Base-by-base conservation (phyloP, 2,329 filamentous ascomycete genomes). In the Madurella mycetomatis region DNA sequence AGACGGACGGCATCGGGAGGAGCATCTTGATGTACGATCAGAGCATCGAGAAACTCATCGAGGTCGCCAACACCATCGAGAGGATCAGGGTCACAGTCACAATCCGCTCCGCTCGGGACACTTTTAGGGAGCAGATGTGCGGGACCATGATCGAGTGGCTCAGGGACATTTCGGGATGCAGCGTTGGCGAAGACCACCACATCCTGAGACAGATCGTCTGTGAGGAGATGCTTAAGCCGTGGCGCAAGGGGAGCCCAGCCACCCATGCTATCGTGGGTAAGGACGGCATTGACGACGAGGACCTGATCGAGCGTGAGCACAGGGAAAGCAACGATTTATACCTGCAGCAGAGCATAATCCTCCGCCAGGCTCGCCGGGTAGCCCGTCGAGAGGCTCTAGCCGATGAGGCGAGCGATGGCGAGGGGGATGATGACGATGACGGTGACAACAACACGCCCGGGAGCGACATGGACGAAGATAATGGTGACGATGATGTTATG, bases 111-210 rank as follows among this genome's bases (percentile, higher is more conserved):
- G 85, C 94, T 5, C 83, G 95, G 63, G 94, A 99, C 71, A 97
- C 91, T 0, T 99, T 97, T 73, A 83, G 94, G 55, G 94, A 99
- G 69, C 89, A 97, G 69, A 99, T 99, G 95, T 96, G 92, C 64
- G 91, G 89, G n/a, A 90, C 91, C 15, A 92, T 99, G 57, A 87
- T 99, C 51, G 92, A 96, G 64, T 99, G 95, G 95, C 80, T 99
- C 17, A 82, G 86, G 49, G 95, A 99, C 70, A 95, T 99, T 64
- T 83, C 91, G 8, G 91, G 91, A 31, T 96, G 92, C 70, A 87
- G 84, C 50, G 88, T 96, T 45, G 90, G 90, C 1, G 77, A 83
- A 32, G 90, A 99, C 65, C 82, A 85, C 58, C 79, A 88, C 56
- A 84, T 97, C 16, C 76, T 99, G 42, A 83, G 91, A 39, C 85